Conservation (phyloP, 1,139 yeast species). For the Zygosaccharomyces sapae region DNA sequence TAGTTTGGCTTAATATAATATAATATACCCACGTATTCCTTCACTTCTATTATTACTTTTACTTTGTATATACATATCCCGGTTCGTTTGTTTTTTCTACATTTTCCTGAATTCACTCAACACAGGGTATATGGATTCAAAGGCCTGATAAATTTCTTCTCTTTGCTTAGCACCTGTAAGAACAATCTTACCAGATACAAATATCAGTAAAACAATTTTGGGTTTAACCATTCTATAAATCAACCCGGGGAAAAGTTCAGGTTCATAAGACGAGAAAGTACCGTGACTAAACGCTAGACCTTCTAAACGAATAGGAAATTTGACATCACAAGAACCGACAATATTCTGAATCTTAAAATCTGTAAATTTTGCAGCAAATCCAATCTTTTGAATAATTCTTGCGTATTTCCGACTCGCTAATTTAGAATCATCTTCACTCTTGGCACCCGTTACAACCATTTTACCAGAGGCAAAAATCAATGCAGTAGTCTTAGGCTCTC, state of each 20-base stretch:
- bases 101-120: slow-evolving; percentile 92
- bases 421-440: slow-evolving; percentile 95
- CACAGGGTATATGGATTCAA: slow-evolving; percentile 97
- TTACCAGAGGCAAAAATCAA: slow-evolving; percentile 97
- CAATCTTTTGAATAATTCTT: slow-evolving; percentile 94
- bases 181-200: slow-evolving; percentile 96
- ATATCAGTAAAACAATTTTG: slow-evolving; percentile 88
- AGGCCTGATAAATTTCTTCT: slow-evolving; percentile 96
- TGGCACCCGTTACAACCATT: slow-evolving; percentile 99
- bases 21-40: slow-evolving; percentile 4
- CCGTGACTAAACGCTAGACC: slow-evolving; percentile 98
- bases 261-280: slow-evolving; percentile 97
- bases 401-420: slow-evolving; percentile 97
- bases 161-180: slow-evolving; percentile 98
- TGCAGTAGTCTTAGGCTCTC: slow-evolving; percentile 98
- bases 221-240: slow-evolving; percentile 99
- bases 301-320: slow-evolving; percentile 93
- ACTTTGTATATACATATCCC: neutral
- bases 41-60: slow-evolving; percentile 4
- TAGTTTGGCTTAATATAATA: neutral
- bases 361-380: slow-evolving; percentile 92
- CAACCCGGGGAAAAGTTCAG: slow-evolving; percentile 95
- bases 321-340: slow-evolving; percentile 97
- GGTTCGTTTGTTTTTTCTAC: slow-evolving; percentile 18
- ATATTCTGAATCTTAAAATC: slow-evolving; percentile 97